Evolutionary conservation across 1,284 basidiomycete genomes (phyloP).

Genomic region (Fomitopsis palustris): DNA sequence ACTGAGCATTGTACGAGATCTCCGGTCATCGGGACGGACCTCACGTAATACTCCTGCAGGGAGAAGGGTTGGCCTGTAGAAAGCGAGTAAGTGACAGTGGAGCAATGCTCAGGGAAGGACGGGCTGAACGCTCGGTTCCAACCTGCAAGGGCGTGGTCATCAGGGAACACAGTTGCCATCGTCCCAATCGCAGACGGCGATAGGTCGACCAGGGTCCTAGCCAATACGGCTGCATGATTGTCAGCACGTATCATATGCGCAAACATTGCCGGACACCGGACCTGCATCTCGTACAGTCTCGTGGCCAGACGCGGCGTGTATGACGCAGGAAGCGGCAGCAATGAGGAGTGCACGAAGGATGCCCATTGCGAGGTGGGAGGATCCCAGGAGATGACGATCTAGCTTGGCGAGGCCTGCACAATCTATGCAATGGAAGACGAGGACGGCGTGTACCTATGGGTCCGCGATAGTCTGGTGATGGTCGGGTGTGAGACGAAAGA

Average conservation of each 20-base stretch:
- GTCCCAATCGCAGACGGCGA: conserved; percentile 38
- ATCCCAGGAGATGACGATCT: not conserved
- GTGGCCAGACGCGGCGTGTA: not conserved
- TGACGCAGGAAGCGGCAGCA: not conserved
- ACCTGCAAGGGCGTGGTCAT: conserved; percentile 40
- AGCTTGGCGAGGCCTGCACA: not conserved
- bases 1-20: not conserved
- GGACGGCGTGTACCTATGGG: not conserved
- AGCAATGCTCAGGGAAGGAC: not conserved
- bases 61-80: conserved; percentile 51
- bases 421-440: not conserved
- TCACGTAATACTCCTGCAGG: conserved; percentile 58
- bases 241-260: not conserved
- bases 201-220: conserved; percentile 38
- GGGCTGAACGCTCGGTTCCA: conserved; percentile 6
- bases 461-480: not conserved
- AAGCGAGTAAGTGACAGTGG: not conserved
- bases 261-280: conserved; percentile 4
- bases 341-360: not conserved
- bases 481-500: not conserved
- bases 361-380: not conserved
- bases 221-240: conserved; percentile 34
- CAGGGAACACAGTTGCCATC: conserved; percentile 49
- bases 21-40: conserved; percentile 21
- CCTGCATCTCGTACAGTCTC: conserved; percentile 31